phyloP scores from a whole-genome alignment of 1,284 basidiomycete genomes.

The Fistulinella staudtii region DNA sequence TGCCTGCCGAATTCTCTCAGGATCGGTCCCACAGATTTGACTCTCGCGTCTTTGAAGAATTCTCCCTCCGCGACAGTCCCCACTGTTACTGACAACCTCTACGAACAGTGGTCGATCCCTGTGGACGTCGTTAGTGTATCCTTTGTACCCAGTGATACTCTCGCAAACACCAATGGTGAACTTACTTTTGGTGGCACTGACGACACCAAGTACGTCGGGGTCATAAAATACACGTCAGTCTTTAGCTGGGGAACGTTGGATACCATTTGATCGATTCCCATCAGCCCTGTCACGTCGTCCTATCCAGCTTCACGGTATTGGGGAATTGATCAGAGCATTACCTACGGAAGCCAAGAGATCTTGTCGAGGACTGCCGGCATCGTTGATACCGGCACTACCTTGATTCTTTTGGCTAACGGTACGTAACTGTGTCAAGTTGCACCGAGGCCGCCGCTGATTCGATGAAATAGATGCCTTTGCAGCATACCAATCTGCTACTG shows the following conservation, averaged over 20 bases:
- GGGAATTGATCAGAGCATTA: conserved; percentile 59
- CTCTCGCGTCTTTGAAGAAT: conserved; percentile 23
- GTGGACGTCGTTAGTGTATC: conserved; percentile 35
- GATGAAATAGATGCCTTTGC: conserved; percentile 43
- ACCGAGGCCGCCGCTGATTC: conserved; percentile 3
- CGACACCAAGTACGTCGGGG: conserved; percentile 43
- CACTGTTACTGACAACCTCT: conserved; percentile 38
- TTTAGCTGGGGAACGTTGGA: neutral
- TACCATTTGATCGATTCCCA: conserved; percentile 2
- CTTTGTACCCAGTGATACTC: conserved; percentile 41
- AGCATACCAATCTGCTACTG: conserved; percentile 49
- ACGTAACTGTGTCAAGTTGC: conserved; percentile 4
- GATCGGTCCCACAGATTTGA: conserved; percentile 34
- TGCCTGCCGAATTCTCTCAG: conserved; percentile 36
- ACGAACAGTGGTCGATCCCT: conserved; percentile 29
- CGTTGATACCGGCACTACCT: conserved; percentile 53
- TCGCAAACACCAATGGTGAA: conserved; percentile 37
- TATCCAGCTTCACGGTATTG: conserved; percentile 51
- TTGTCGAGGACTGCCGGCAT: conserved; percentile 54
- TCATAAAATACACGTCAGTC: conserved; percentile 43
- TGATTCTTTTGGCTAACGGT: conserved; percentile 38
- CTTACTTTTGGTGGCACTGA: conserved; percentile 51
- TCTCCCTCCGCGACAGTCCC: conserved; percentile 13
- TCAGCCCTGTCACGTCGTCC: conserved; percentile 45
- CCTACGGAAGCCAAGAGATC: conserved; percentile 46